phyloP scores from a whole-genome alignment of 768 basidiomycete species.

The Mycena rosella region DNA sequence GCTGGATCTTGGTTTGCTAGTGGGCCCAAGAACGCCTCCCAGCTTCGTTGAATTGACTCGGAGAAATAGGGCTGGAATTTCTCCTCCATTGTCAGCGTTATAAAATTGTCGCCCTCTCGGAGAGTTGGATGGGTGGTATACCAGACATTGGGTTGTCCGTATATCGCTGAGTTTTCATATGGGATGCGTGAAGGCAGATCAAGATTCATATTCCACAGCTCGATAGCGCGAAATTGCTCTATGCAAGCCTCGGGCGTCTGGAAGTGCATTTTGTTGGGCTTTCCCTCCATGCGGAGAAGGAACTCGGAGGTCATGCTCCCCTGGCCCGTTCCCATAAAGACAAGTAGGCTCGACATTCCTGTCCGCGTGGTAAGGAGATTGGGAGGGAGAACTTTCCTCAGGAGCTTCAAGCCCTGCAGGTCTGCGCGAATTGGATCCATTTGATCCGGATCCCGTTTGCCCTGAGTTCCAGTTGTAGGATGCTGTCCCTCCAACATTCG shows the following conservation, averaged over 20 bases:
- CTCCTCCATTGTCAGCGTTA: neutral
- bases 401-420: neutral
- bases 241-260: neutral
- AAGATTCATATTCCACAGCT: neutral
- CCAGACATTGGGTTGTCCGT: constrained; percentile 5
- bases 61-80: constrained; percentile 23
- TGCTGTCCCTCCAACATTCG: constrained; percentile 4
- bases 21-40: constrained; percentile 2
- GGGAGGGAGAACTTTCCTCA: neutral
- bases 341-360: constrained; percentile 14
- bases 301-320: neutral
- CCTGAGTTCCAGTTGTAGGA: neutral
- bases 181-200: neutral
- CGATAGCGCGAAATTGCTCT: neutral
- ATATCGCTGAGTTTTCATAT: constrained; percentile 17
- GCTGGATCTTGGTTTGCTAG: constrained; percentile 25
- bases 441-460: constrained; percentile 7
- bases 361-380: neutral
- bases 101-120: neutral
- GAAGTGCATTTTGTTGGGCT: constrained; percentile 4
- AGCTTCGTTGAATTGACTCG: neutral
- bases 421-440: constrained; percentile 22
- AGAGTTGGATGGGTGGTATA: constrained; percentile 15
- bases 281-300: neutral
- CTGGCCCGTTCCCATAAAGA: constrained; percentile 22